Conservation (phyloP, 2,329 filamentous ascomycete genomes). For the Ilyonectria sp. region DNA sequence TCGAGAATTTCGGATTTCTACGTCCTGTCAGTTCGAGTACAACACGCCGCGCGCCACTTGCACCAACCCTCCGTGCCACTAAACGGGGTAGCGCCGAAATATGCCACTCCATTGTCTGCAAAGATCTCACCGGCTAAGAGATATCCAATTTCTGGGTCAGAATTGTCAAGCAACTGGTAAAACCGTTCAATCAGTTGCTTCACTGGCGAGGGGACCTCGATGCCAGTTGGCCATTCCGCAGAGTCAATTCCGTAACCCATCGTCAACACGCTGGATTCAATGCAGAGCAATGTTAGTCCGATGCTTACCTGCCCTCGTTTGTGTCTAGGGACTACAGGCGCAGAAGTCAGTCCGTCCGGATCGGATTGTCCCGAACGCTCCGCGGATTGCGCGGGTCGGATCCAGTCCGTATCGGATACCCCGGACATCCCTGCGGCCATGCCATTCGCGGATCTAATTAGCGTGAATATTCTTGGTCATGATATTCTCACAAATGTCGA, state of each 20-base stretch:
- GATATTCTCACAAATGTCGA: no score
- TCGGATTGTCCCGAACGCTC: no score
- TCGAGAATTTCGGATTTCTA: constrained; percentile 13
- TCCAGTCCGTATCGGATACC: no score
- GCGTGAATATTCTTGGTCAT: no score
- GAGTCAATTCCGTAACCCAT: constrained; percentile 20
- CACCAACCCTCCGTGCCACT: constrained; percentile 2
- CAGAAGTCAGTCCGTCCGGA: no score
- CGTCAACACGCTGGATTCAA: not conserved
- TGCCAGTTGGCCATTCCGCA: constrained; percentile 12
- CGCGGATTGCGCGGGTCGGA: no score
- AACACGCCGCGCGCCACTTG: not conserved
- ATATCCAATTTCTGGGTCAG: not conserved
- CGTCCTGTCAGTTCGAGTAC: not conserved
- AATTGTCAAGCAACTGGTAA: constrained; percentile 4
- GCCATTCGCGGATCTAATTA: no score
- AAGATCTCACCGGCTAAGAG: constrained; percentile 14
- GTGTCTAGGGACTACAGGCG: no score
- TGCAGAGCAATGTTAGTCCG: not conserved
- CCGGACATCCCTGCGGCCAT: no score
- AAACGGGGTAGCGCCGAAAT: constrained; percentile 6
- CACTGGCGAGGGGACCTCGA: not conserved
- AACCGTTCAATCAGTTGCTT: constrained; percentile 12
- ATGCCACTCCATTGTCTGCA: constrained; percentile 2
- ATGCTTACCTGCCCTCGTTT: not conserved